phyloP scores from a whole-genome alignment of 495 filamentous ascomycete species.

The Trichocladium antarcticum region DNA sequence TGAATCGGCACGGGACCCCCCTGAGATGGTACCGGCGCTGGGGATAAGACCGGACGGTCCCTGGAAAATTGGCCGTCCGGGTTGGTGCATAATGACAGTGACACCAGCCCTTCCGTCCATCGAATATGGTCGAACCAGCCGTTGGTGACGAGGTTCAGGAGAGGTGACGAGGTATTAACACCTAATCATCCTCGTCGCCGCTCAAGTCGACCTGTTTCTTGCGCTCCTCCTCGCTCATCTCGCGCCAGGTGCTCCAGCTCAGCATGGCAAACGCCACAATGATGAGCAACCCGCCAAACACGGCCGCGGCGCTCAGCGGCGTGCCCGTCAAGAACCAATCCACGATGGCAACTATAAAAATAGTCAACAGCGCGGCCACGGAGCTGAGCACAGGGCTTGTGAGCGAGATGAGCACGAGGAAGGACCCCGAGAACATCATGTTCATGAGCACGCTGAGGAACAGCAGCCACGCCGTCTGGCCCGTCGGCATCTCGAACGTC shows the following conservation, averaged over 20 bases:
- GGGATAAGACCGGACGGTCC: too few species aligned
- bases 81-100: too few species aligned
- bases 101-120: too few species aligned
- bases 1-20: too few species aligned
- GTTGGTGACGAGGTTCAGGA: too few species aligned
- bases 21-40: too few species aligned
- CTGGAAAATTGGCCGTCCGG: too few species aligned
- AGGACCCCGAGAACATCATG: slow-evolving; percentile 82
- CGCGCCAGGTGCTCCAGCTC: slow-evolving; percentile 81
- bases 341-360: slow-evolving; percentile 86
- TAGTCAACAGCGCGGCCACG: slow-evolving; percentile 86
- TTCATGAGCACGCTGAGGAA: slow-evolving; percentile 72
- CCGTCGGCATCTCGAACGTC: slow-evolving; percentile 67
- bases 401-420: slow-evolving; percentile 81
- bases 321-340: slow-evolving; percentile 77
- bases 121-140: too few species aligned
- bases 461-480: slow-evolving; percentile 67
- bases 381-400: slow-evolving; percentile 86
- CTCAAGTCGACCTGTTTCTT: slow-evolving; percentile 35
- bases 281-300: slow-evolving; percentile 77
- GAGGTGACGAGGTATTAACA: neutral
- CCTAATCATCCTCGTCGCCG: slow-evolving; percentile 13
- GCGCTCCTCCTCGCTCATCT: slow-evolving; percentile 74
- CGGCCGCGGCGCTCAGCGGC: slow-evolving; percentile 58
- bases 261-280: slow-evolving; percentile 74